Conservation (phyloP, 139 green algal species). For the Edaphochlamys debaryana region DNA sequence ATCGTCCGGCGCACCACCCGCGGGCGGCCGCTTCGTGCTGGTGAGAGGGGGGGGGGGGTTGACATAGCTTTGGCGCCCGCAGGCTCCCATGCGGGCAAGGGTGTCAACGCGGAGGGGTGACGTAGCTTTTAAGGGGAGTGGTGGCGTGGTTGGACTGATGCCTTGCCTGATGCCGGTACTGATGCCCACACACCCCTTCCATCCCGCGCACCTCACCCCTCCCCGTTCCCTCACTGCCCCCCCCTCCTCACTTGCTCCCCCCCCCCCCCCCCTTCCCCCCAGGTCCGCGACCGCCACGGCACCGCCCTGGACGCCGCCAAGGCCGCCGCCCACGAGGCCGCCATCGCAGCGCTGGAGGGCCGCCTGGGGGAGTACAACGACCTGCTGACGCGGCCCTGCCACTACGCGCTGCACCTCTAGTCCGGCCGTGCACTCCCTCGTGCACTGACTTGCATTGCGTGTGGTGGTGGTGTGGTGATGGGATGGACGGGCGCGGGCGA, state of each 20-base stretch:
- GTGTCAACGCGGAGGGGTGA: too few species aligned
- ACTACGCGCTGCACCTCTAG: conserved; percentile 38
- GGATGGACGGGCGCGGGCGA: background rate
- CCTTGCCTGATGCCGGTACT: too few species aligned
- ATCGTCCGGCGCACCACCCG: too few species aligned
- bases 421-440: too few species aligned
- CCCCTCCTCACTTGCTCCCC: background rate
- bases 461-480: background rate
- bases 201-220: background rate
- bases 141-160: too few species aligned
- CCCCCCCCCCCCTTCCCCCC: background rate
- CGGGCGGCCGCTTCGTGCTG: too few species aligned
- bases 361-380: conserved; percentile 31
- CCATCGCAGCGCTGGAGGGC: background rate
- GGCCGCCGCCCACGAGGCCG: background rate
- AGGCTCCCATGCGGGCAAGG: too few species aligned
- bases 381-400: conserved; percentile 32
- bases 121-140: too few species aligned
- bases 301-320: conserved; percentile 32
- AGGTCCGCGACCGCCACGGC: conserved; percentile 23
- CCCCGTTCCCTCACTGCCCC: background rate
- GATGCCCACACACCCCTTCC: background rate
- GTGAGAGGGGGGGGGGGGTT: too few species aligned
- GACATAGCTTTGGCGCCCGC: too few species aligned
- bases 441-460: too few species aligned